These are phyloP conservation scores for Sarocladium strictum DNA, from an alignment of 2,329 filamentous ascomycete species.

Conservation along the genomic window DNA sequence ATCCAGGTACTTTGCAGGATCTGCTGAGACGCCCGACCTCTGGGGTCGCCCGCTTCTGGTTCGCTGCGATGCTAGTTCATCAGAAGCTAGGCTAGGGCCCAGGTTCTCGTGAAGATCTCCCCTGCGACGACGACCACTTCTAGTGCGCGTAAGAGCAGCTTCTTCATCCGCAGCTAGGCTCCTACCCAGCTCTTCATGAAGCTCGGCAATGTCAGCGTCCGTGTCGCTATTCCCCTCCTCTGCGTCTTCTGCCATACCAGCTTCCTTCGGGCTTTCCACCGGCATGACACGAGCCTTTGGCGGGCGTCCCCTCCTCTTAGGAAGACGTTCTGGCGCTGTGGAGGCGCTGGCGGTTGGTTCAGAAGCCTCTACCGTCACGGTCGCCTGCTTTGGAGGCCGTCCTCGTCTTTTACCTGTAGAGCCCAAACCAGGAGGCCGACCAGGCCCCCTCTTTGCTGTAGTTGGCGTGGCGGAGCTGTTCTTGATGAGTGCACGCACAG, in stretches of 20 bases:
- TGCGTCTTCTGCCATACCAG: neutral
- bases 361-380: slow-evolving; percentile 7
- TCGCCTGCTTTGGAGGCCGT: slow-evolving; percentile 25
- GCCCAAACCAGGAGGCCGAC: neutral
- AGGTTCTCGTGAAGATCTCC: neutral
- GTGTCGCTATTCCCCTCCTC: neutral
- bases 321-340: slow-evolving; percentile 1
- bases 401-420: slow-evolving; percentile 19
- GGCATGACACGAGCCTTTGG: slow-evolving; percentile 5
- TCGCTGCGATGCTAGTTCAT: slow-evolving; percentile 9
- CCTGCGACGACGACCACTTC: slow-evolving; percentile 23
- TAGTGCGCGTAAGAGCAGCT: slow-evolving; percentile 12
- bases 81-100: neutral
- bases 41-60: slow-evolving; percentile 23
- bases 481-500: slow-evolving; percentile 23
- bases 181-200: neutral
- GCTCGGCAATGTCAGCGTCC: slow-evolving; percentile 1
- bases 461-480: slow-evolving; percentile 12
- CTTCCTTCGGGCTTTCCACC: neutral
- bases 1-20: neutral
- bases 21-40: slow-evolving; percentile 17
- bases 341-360: slow-evolving; percentile 3
- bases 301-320: slow-evolving; percentile 11
- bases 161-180: slow-evolving; percentile 2
- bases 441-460: neutral